A percentile compares a stretch with the other conserved stretches of the same genome.
phyloP scores from a whole-genome alignment of 202 grass and related monocot genomes.

The Carex arenaria region DNA sequence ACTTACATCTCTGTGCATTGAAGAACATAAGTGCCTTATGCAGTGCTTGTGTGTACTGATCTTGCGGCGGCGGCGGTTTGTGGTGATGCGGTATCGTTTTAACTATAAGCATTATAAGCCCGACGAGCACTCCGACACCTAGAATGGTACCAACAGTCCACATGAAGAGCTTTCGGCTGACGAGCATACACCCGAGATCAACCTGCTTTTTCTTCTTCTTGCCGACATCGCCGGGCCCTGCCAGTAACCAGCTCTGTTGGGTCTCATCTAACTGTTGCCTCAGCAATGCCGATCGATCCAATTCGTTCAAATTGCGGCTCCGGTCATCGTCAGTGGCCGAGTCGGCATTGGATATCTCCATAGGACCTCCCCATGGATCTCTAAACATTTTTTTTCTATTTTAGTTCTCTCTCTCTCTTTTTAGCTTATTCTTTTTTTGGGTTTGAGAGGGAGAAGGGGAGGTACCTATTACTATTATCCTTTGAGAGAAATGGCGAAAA shows the following conservation, averaged over 20 bases:
- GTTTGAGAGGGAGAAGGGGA: background rate
- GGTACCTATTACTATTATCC: background rate
- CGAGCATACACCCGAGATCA: conserved; percentile 76
- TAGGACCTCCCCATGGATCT: conserved; percentile 89
- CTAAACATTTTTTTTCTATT: conserved; percentile 65
- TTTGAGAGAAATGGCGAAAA: conserved; percentile 19
- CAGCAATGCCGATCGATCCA: conserved; percentile 81
- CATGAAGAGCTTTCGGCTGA: conserved; percentile 89
- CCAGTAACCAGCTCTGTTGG: conserved; percentile 98
- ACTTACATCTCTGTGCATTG: conserved; percentile 86
- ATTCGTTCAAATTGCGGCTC: conserved; percentile 62
- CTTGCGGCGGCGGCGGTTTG: conserved; percentile 50
- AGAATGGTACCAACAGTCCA: conserved; percentile 81
- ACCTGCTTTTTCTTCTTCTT: conserved; percentile 90
- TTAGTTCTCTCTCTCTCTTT: background rate
- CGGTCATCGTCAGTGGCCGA: conserved; percentile 96
- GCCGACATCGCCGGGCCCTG: conserved; percentile 56
- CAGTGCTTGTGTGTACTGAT: conserved; percentile 77
- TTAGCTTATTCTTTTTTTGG: background rate
- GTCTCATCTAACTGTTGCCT: conserved; percentile 91
- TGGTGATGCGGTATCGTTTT: conserved; percentile 82
- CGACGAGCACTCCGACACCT: conserved; percentile 73
- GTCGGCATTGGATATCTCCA: conserved; percentile 92
- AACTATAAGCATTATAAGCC: conserved; percentile 85
- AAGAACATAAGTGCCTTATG: conserved; percentile 99